Evolutionary conservation across 805 yeast species (phyloP), one percentile per base, ranked within the genome.

Genomic region (Nakazawaea holstii): DNA sequence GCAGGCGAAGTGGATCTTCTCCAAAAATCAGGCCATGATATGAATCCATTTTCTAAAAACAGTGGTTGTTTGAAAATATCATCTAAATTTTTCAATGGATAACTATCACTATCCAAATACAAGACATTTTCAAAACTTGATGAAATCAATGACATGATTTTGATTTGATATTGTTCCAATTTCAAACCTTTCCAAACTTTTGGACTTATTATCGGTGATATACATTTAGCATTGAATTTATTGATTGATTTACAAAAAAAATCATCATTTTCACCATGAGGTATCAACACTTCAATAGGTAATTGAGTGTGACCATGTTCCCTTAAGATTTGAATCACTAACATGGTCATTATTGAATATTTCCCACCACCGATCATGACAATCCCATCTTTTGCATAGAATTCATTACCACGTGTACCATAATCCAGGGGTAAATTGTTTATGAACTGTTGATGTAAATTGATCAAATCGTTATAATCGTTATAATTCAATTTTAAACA

Each of bases 341-440:
- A 59, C 15, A 80, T 62, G 1, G 86, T 70, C 33, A 84, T 63
- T 77, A 87, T 76, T 44, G 86, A 82, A 56, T 76, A 84, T 49
- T 72, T 72, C 2, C 87, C 87, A 43, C 92, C 91, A 17, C 88
- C 92, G 41, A 84, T 81, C 49, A 78, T 78, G 0, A 84, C 82
- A 29, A 83, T 79, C 10, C 91, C 92, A 46, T 73, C 67, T 1
- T 83, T 80, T 7, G 49, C 15, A 56, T 75, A 77, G 9, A 71
- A 53, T 13, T 58, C 56, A 37, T 68, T 72, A 0, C 79, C 79
- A 35, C 52, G 52, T 8, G 24, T 11, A 17, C 44, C 44, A 29
- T 45, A 45, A 7, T 29, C 24, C 26, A 28, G 24, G 4, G 67
- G 67, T 59, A 84, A 58, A 28, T 63, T 65, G 1, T 60, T 59